phyloP scores from a whole-genome alignment of 176 grass and related monocot genomes.

The bread wheat (Triticum aestivum) region DNA sequence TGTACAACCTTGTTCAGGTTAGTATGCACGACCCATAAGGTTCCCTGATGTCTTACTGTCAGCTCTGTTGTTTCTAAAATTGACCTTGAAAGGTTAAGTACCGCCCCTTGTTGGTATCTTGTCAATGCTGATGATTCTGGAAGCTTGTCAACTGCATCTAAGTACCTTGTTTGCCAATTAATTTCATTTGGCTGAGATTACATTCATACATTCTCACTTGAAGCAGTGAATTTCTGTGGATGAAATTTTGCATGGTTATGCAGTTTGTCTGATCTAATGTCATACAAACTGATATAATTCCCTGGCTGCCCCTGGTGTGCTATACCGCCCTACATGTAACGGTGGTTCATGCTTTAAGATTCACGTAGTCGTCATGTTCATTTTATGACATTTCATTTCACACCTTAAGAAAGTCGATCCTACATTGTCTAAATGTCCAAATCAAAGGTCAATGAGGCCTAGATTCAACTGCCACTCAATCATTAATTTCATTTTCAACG shows the following conservation, averaged over 20 bases:
- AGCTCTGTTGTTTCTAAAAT: background rate
- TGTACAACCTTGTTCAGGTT: slow-evolving; percentile 99
- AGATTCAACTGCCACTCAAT: background rate
- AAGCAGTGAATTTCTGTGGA: background rate
- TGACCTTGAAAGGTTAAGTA: background rate
- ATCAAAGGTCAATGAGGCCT: background rate
- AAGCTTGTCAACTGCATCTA: background rate
- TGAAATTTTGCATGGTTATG: background rate
- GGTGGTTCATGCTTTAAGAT: background rate
- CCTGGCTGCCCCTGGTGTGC: background rate
- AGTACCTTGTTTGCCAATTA: background rate
- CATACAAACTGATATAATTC: background rate
- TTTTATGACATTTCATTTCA: background rate
- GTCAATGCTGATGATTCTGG: background rate
- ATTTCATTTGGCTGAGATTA: slow-evolving; percentile 1
- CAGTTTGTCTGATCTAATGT: background rate
- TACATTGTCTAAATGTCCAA: background rate
- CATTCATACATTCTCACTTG: slow-evolving; percentile 8
- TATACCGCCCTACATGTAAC: background rate
- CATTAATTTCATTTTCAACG: background rate
- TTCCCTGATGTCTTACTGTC: background rate
- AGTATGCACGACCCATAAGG: background rate
- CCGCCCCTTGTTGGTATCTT: background rate
- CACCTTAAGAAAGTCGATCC: background rate
- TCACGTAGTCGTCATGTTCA: background rate